Conservation (phyloP, 2,329 filamentous ascomycete species). For the Colletotrichum sp. region DNA sequence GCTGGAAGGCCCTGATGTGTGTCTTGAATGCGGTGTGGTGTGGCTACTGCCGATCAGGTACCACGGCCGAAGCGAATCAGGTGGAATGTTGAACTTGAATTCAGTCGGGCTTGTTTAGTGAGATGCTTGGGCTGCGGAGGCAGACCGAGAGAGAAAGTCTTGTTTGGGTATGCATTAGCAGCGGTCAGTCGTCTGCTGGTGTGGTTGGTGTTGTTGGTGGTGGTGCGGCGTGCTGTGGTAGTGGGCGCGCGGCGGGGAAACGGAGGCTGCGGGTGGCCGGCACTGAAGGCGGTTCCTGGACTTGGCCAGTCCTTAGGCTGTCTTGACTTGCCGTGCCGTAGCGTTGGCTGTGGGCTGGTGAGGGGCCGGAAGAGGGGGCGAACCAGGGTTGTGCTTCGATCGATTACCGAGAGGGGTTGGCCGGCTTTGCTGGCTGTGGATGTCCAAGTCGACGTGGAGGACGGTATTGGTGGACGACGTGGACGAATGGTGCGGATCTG, state of each 20-base stretch:
- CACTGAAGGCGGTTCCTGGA: slow-evolving; percentile 1
- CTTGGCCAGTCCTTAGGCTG: slow-evolving; percentile 5
- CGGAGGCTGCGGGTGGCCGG: background rate
- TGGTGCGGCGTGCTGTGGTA: background rate
- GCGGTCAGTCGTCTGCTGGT: background rate
- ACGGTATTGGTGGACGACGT: slow-evolving; percentile 2
- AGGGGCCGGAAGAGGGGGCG: slow-evolving; percentile 4
- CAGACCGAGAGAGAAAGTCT: background rate
- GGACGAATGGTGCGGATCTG: background rate
- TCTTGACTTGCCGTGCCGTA: slow-evolving; percentile 5
- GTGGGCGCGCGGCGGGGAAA: background rate
- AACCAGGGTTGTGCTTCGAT: slow-evolving; percentile 4
- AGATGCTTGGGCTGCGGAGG: background rate
- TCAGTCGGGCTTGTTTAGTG: background rate
- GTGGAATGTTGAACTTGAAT: background rate
- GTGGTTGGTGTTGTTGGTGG: background rate
- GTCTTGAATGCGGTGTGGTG: slow-evolving; percentile 9
- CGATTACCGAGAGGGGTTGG: slow-evolving; percentile 10
- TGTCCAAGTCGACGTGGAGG: background rate
- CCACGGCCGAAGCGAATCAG: background rate
- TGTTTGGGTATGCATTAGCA: background rate
- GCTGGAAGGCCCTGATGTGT: background rate
- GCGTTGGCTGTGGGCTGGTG: slow-evolving; percentile 6
- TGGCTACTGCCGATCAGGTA: slow-evolving; percentile 17
- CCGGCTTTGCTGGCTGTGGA: background rate